phyloP scores from a whole-genome alignment of 148 eudicot species.

The Rhododendron mucronatum region DNA sequence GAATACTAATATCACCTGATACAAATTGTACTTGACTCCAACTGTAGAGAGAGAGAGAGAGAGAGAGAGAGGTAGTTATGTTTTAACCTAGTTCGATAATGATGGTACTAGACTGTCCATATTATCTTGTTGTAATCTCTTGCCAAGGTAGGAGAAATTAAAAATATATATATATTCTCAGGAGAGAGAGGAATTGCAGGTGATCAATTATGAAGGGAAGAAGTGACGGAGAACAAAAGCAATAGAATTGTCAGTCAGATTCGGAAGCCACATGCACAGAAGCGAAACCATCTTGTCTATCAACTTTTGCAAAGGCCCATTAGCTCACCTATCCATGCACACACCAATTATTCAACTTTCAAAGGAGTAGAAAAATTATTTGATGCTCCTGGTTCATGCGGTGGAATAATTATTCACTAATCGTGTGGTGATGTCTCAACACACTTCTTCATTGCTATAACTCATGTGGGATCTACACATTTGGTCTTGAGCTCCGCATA shows the following conservation, averaged over 20 bases:
- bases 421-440: not conserved
- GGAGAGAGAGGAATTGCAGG: not conserved
- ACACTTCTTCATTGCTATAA: too few species aligned
- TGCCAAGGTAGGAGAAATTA: not conserved
- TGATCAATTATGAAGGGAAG: not conserved
- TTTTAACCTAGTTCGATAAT: too few species aligned
- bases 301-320: conserved; percentile 9
- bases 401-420: not conserved
- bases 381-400: not conserved
- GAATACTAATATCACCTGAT: too few species aligned
- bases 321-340: conserved; percentile 12
- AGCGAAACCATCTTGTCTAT: conserved; percentile 13
- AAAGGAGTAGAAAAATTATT: not conserved
- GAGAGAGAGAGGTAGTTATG: too few species aligned
- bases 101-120: too few species aligned
- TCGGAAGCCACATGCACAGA: conserved; percentile 14
- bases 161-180: too few species aligned
- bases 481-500: too few species aligned
- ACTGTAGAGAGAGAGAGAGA: too few species aligned
- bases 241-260: conserved; percentile 7
- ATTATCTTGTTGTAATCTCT: too few species aligned
- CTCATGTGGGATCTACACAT: too few species aligned
- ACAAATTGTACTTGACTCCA: too few species aligned
- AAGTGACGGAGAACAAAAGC: not conserved
- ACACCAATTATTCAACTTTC: not conserved